Evolutionary conservation across 2,329 filamentous ascomycete genomes (phyloP), one percentile per base, ranked within the genome.

Genomic region (Clonostachys sp.): DNA sequence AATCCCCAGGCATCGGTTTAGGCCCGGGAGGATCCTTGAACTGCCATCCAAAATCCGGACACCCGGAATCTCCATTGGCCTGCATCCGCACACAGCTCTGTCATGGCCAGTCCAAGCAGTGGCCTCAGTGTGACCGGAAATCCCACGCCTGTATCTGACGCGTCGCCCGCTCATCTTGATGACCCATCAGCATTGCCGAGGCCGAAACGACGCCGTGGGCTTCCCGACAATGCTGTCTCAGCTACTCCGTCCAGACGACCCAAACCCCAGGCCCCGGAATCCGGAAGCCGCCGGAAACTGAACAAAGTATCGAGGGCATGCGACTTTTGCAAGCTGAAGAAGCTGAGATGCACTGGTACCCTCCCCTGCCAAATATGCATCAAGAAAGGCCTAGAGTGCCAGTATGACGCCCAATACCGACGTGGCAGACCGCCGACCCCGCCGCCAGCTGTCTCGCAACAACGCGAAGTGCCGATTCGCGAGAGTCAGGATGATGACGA

Each of bases 281-380:
- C 36, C 36, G 36, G 36, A 18, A 39, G 36, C 36, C 36, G 36
- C 24, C 39, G 41, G 20, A 48, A 48, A 40, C 6, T 39, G 6
- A 12, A n/a, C 34, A 71, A 68, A 51, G 63, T 67, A 6, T 66
- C 59, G 45, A 55, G 63, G n/a, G 66, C 66, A 6, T 70, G 67
- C 47, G 66, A 70, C 48, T 55, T 58, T 33, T 70, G 66, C 57
- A 69, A 70, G 52, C 42, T 54, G n/a, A 61, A 62, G 40, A 70
- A 70, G 48, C 53, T 62, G 9, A 63, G 61, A 54, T 70, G 67
- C 50, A 66, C 57, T 9, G 67, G 67, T 0, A 67, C 61, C 1
- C 47, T 64, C 17, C 67, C 67, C 2, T 70, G 67, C 47, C 49
- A 57, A 2, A 53, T 55, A 2, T 70, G 66, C 41, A 53, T 53